phyloP scores from a whole-genome alignment of 805 yeast genomes.

The Metschnikowia sp. region DNA sequence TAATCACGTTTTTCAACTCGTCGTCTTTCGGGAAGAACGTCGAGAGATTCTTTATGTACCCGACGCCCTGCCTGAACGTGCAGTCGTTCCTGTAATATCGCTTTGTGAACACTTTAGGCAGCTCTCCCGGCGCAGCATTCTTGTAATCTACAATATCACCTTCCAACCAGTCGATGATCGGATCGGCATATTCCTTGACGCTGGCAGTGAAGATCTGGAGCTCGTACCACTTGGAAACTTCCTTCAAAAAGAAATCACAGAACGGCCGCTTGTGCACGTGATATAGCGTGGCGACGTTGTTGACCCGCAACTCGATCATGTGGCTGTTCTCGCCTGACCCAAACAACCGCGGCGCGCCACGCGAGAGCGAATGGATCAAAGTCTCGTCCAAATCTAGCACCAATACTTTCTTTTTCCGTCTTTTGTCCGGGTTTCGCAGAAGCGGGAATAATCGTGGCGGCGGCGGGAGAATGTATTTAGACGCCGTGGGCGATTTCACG shows the following conservation, averaged over 20 bases:
- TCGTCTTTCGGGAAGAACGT: conserved; percentile 54
- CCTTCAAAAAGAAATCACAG: conserved; percentile 78
- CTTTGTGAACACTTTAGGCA: conserved; percentile 41
- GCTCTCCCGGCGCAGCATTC: conserved; percentile 8
- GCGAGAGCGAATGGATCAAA: conserved; percentile 81
- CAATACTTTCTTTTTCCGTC: conserved; percentile 55
- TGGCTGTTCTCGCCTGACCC: conserved; percentile 35
- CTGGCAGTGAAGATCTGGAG: conserved; percentile 92
- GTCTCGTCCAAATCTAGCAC: conserved; percentile 94
- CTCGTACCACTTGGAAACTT: conserved; percentile 83
- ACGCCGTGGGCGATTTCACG: conserved; percentile 41
- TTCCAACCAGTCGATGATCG: conserved; percentile 90
- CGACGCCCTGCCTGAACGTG: conserved; percentile 70
- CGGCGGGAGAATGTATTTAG: conserved; percentile 44
- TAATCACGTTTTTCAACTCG: conserved; percentile 66
- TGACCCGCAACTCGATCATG: conserved; percentile 75
- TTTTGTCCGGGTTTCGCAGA: conserved; percentile 36
- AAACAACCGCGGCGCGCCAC: conserved; percentile 51
- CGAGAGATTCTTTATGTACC: conserved; percentile 61
- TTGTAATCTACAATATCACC: conserved; percentile 40
- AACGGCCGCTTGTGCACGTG: conserved; percentile 89
- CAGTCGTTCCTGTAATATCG: conserved; percentile 82
- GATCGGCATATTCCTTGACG: conserved; percentile 93
- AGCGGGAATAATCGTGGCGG: conserved; percentile 44
- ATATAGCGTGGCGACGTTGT: conserved; percentile 74